Evolutionary conservation across 192 early-diverging fungal genomes (phyloP).

Genomic region (Coemansia erecta): DNA sequence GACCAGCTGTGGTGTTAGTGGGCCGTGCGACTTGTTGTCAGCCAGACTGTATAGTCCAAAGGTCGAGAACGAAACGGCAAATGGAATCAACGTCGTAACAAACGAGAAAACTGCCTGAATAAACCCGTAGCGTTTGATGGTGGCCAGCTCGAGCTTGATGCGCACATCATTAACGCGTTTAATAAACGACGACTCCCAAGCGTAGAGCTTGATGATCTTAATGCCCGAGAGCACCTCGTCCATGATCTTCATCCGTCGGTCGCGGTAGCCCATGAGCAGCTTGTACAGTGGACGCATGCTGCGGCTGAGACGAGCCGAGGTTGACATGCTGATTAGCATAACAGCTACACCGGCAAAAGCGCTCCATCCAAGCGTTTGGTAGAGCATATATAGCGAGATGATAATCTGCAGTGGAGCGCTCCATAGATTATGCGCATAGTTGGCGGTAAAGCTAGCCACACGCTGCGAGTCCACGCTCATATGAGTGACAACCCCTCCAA

Average conservation of each 20-base stretch:
- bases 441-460: slow-evolving; percentile 63
- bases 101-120: slow-evolving; percentile 32
- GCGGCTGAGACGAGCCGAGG: slow-evolving; percentile 70
- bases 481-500: slow-evolving; percentile 73
- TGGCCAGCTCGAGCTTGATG: slow-evolving; percentile 33
- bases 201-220: slow-evolving; percentile 69
- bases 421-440: slow-evolving; percentile 77
- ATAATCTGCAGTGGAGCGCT: slow-evolving; percentile 80
- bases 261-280: slow-evolving; percentile 71
- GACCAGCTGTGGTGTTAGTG: slow-evolving; percentile 48
- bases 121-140: slow-evolving; percentile 34
- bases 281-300: slow-evolving; percentile 75
- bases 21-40: slow-evolving; percentile 41
- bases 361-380: slow-evolving; percentile 77
- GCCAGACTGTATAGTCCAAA: slow-evolving; percentile 43
- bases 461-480: slow-evolving; percentile 75
- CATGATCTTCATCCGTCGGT: slow-evolving; percentile 66
- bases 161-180: slow-evolving; percentile 38
- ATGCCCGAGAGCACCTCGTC: slow-evolving; percentile 63
- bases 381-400: slow-evolving; percentile 75
- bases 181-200: slow-evolving; percentile 60
- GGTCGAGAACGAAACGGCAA: slow-evolving; percentile 41
- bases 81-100: slow-evolving; percentile 35
- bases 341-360: slow-evolving; percentile 82
- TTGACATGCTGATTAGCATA: slow-evolving; percentile 82